Evolutionary conservation across 78 protist species (phyloP).

Genomic region (Speleostelium caveatum): DNA sequence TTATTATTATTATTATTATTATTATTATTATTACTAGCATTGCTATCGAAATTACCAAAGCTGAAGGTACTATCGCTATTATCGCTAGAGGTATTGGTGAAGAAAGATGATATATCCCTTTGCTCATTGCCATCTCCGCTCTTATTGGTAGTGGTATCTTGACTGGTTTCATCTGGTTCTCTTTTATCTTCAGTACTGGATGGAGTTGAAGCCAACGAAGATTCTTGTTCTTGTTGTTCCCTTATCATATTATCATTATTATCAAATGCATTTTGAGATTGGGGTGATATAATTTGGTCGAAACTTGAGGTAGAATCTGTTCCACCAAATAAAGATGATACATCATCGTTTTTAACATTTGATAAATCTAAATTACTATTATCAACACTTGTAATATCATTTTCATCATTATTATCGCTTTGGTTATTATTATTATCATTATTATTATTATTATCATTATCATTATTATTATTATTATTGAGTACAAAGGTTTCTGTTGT

Average conservation of each 20-base stretch:
- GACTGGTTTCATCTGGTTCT: not conserved
- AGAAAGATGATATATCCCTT: not conserved
- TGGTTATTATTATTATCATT: no score
- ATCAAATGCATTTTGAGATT: not conserved
- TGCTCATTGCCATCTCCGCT: not conserved
- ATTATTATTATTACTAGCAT: not conserved
- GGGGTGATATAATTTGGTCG: not conserved
- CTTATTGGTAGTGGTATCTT: not conserved
- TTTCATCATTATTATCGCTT: not conserved
- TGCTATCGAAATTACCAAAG: not conserved
- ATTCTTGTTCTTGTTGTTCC: not conserved
- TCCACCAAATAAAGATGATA: not conserved
- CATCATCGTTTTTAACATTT: not conserved
- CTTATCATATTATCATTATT: no score
- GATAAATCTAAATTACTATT: no score
- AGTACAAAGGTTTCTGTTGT: not conserved
- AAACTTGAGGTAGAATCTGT: not conserved
- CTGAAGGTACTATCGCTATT: not conserved
- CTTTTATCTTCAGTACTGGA: not conserved
- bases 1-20: no score
- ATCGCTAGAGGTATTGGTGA: no score
- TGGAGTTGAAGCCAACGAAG: not conserved
- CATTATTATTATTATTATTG: not conserved
- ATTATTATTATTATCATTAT: not conserved
- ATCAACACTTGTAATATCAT: not conserved